These are phyloP conservation scores for Scutellaria galericulata DNA, from an alignment of 257 asterid species.

Conservation along the genomic window DNA sequence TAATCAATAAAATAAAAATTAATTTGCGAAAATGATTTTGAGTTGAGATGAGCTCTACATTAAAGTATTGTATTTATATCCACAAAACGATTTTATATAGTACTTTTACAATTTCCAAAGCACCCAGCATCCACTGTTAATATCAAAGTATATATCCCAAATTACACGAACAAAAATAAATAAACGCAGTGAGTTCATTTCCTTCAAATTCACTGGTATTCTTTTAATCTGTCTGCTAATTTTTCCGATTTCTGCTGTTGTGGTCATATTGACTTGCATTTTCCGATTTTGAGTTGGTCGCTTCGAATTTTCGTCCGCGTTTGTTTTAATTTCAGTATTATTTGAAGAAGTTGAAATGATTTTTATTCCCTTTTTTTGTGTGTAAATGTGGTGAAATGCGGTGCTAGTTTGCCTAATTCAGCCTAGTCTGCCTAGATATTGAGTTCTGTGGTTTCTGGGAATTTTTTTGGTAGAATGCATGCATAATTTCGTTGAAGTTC, in stretches of 20 bases:
- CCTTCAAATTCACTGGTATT: conserved; percentile 21
- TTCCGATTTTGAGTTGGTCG: not conserved
- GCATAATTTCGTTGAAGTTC: conserved; percentile 8
- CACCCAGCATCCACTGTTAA: not conserved
- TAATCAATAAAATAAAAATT: too few species aligned
- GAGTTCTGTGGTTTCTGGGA: conserved; percentile 1
- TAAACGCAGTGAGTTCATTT: not conserved
- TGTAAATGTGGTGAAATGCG: conserved; percentile 19
- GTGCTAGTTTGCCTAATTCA: conserved; percentile 26
- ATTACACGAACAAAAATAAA: not conserved
- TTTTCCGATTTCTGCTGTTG: not conserved
- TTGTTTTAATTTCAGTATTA: not conserved
- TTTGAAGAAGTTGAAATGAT: not conserved
- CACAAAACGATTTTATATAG: too few species aligned
- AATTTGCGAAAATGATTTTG: too few species aligned
- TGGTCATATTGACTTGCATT: not conserved
- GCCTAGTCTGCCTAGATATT: conserved; percentile 31
- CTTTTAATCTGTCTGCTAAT: not conserved
- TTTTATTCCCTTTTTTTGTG: not conserved
- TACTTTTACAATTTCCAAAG: not conserved
- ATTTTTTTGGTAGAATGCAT: conserved; percentile 28
- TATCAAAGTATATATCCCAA: not conserved
- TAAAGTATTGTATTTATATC: too few species aligned
- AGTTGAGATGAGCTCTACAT: too few species aligned
- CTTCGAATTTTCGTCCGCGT: not conserved